phyloP scores from a whole-genome alignment of 805 yeast species.

The Barnettozyma vustinii region DNA sequence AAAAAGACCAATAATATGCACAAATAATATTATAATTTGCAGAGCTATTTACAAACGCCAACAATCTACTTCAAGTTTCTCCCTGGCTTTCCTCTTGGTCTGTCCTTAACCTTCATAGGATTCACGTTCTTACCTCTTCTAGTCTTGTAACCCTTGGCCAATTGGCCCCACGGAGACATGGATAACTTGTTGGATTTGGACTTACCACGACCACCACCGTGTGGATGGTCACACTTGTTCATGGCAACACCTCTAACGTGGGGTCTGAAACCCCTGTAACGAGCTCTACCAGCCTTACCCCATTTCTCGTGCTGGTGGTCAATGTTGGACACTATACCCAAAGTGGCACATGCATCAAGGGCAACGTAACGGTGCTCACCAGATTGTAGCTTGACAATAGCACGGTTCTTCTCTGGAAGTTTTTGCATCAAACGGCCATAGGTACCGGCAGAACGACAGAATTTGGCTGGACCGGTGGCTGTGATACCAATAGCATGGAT shows the following conservation, averaged over 20 bases:
- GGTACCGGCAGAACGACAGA: slow-evolving; percentile 93
- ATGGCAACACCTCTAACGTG: slow-evolving; percentile 96
- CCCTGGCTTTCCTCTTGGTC: slow-evolving; percentile 71
- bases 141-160: slow-evolving; percentile 91
- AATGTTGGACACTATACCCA: slow-evolving; percentile 88
- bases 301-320: slow-evolving; percentile 84
- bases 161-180: slow-evolving; percentile 93
- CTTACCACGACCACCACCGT: slow-evolving; percentile 99
- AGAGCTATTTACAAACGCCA: not conserved
- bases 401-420: slow-evolving; percentile 61
- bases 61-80: slow-evolving; percentile 9
- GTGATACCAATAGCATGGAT: slow-evolving; percentile 83
- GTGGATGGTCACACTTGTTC: slow-evolving; percentile 97
- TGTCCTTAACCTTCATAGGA: slow-evolving; percentile 80
- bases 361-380: slow-evolving; percentile 93
- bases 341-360: slow-evolving; percentile 83
- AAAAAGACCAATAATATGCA: not conserved
- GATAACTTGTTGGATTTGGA: slow-evolving; percentile 93
- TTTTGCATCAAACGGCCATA: slow-evolving; percentile 85
- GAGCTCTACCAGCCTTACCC: slow-evolving; percentile 96
- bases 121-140: slow-evolving; percentile 86
- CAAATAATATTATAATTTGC: not conserved
- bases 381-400: slow-evolving; percentile 74
- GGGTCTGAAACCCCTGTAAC: slow-evolving; percentile 92
- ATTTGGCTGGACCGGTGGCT: slow-evolving; percentile 72